Conservation (phyloP, 2,329 filamentous ascomycete species). For the Penicillium sp. region DNA sequence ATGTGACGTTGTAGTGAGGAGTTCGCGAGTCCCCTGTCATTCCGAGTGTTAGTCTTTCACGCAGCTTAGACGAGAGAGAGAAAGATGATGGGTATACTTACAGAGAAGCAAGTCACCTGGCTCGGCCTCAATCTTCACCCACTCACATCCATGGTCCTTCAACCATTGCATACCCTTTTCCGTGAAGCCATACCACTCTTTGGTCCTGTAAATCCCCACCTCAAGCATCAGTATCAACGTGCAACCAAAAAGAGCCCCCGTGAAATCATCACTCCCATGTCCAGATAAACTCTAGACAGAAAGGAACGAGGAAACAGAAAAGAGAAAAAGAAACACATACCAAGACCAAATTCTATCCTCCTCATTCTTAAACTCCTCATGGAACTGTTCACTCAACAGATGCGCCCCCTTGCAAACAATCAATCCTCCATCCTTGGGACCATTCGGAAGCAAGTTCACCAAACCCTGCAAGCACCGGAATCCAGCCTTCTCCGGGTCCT, state of each 20-base stretch:
- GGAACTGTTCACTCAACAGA: slow-evolving; percentile 27
- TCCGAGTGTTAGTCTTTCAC: neutral
- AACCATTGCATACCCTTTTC: slow-evolving; percentile 28
- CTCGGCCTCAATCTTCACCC: slow-evolving; percentile 36
- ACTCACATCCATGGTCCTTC: slow-evolving; percentile 19
- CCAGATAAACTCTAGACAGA: too few species aligned
- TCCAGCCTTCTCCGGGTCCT: slow-evolving; percentile 40
- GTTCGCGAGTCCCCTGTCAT: slow-evolving; percentile 28
- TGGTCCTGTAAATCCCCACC: slow-evolving; percentile 1
- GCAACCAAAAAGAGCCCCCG: too few species aligned
- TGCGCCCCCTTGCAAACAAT: slow-evolving; percentile 31
- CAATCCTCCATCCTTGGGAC: slow-evolving; percentile 23
- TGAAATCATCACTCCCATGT: too few species aligned
- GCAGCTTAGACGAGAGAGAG: neutral
- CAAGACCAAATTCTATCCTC: slow-evolving; percentile 19
- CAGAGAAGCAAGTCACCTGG: slow-evolving; percentile 42
- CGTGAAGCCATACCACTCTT: slow-evolving; percentile 28
- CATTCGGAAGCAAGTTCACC: slow-evolving; percentile 10
- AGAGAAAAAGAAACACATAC: slow-evolving; percentile 4
- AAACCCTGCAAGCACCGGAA: slow-evolving; percentile 41
- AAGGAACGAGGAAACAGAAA: neutral
- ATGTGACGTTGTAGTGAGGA: slow-evolving; percentile 37
- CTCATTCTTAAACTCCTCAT: slow-evolving; percentile 22
- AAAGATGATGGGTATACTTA: neutral
- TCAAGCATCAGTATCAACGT: too few species aligned